Evolutionary conservation across 1,284 basidiomycete genomes (phyloP), one percentile per base, ranked within the genome.

Genomic region (Salmacisia buchloeana): DNA sequence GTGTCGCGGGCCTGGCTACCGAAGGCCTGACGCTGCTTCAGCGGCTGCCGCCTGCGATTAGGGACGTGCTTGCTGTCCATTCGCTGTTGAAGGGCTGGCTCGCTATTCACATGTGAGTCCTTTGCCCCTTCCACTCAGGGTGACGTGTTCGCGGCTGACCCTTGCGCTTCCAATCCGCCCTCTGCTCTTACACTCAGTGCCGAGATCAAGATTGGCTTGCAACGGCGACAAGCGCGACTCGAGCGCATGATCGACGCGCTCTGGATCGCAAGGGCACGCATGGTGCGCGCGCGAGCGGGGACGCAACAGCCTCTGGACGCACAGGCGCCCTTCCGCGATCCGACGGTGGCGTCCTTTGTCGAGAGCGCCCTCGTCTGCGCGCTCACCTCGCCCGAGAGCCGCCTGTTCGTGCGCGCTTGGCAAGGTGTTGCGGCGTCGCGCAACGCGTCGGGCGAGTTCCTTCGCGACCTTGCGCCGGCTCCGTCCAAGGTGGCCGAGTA

Each of bases 221-320:
- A 63, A 46, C 64, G 65, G 21, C 66, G 77, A 13, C 69, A 73
- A 56, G 64, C 63, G 38, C 67, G 77, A 10, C 58, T 79, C 0
- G 66, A 63, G 9, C 74, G 72, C 60, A 65, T 79, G 5, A 54
- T 79, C 31, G 76, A 77, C 46, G 73, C 75, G 4, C 68, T 78
- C 9, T 72, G 69, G 64, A 67, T 79, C 23, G 72, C 70, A 59
- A 61, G 77, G 36, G 67, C 75, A 3, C 69, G 76, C 18, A 78
- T 77, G 76, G 43, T 65, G 38, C 43, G 58, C 4, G 49, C 41
- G 4, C 61, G 62, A 31, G 9, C 52, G 34, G 38, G 33, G n/a
- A 61, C 66, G 31, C 59, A 68, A 13, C 18, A 38, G 2, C 45
- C 64, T 6, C 33, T 63, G 18, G 52, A 35, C 39, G 57, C 65